Evolutionary conservation across 192 early-diverging fungal species (phyloP).

Genomic region (Coemansia sp.): DNA sequence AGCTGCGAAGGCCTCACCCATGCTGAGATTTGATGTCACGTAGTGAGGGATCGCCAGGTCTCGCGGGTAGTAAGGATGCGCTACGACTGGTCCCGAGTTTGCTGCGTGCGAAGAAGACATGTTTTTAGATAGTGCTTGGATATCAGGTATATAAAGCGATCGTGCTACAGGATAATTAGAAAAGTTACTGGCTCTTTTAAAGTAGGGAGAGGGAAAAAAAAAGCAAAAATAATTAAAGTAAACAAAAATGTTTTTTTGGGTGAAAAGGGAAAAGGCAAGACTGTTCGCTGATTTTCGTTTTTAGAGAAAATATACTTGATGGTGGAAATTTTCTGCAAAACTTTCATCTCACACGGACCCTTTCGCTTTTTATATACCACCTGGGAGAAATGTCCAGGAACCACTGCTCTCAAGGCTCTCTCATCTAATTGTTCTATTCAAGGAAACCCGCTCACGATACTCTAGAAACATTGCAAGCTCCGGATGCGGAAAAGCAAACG

Average conservation of each 20-base stretch:
- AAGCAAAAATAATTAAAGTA: neutral
- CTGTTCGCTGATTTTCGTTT: neutral
- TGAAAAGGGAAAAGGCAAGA: neutral
- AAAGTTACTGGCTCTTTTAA: neutral
- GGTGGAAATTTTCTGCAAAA: no score
- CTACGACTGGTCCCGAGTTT: neutral
- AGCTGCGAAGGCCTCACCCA: conserved; percentile 30
- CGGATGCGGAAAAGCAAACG: no score
- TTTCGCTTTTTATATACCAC: no score
- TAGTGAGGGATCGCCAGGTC: conserved; percentile 42
- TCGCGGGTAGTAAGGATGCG: conserved; percentile 49
- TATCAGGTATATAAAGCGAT: neutral
- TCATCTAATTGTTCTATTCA: no score
- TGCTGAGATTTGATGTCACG: conserved; percentile 35
- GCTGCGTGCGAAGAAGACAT: neutral
- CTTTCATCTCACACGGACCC: no score
- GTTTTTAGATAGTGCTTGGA: neutral
- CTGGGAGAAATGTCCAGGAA: no score
- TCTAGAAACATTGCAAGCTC: no score
- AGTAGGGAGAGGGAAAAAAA: neutral
- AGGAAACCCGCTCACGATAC: no score
- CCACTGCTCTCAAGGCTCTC: no score
- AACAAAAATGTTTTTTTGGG: neutral
- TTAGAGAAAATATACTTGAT: no score
- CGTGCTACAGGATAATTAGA: neutral